Evolutionary conservation across 305 asterid species (phyloP), one percentile per base, ranked within the genome.

Genomic region (Solanum hybrid): DNA sequence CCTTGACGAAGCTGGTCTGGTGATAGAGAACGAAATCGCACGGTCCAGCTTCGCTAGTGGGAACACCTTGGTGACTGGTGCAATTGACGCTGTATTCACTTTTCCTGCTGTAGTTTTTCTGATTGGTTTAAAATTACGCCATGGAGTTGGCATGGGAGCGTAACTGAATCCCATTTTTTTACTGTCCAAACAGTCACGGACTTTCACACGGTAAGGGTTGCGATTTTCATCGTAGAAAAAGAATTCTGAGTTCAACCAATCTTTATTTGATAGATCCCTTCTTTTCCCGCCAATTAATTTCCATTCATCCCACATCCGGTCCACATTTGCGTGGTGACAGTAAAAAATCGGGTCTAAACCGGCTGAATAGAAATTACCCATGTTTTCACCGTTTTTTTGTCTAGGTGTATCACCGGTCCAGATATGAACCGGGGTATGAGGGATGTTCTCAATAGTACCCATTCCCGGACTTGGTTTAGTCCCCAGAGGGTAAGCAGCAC

Each of bases 291-390:
- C 84, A 12, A 89, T 79, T 3, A 12, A 16, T 5, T 77, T 69
- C 97, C 98, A 95, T 0, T 93, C 51, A 1, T 92, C 4, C 98
- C 98, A 95, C 96, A 95, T 92, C 92, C 97, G 90, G 18, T 94
- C 95, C 2, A 92, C 92, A 69, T 93, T 92, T 0, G 79, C 35
- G 39, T 93, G 95, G 87, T 94, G 96, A 73, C 90, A 67, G 78
- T 89, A 94, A 87, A 94, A 94, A 31, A 94, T 0, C 4, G 94
- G 92, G 33, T 94, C 96, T 0, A 92, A 51, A 2, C 94, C 96
- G 2, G 95, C 94, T 0, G 96, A 93, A 91, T 94, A 94, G 86
- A 94, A 94, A 91, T 93, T 93, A 1, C 96, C 95, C 90, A 94
- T 4, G 37, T 94, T 83, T 89, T 94, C 95, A 0, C 89, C 80